phyloP scores from a whole-genome alignment of 1,284 basidiomycete genomes.

The Moniliella sp. region DNA sequence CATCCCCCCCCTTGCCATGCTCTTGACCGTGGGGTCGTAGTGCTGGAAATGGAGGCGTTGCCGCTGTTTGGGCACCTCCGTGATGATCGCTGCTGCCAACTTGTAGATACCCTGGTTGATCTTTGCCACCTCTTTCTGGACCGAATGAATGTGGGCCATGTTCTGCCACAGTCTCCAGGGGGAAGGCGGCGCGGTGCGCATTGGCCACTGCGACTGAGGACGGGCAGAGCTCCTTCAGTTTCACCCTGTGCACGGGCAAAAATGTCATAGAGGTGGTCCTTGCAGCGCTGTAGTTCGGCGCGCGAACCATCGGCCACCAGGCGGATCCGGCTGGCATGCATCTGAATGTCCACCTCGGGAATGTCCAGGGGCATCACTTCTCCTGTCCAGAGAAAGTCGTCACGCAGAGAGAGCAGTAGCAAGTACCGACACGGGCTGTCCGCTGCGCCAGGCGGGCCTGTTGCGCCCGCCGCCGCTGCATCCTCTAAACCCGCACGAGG shows the following conservation, averaged over 20 bases:
- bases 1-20: slow-evolving; percentile 4
- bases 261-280: slow-evolving; percentile 46
- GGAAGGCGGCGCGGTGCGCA: slow-evolving; percentile 14
- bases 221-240: slow-evolving; percentile 5
- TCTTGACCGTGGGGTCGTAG: no score
- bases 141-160: slow-evolving; percentile 70
- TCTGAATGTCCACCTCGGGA: slow-evolving; percentile 19
- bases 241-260: slow-evolving; percentile 8
- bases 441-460: no score
- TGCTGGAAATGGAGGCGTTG: no score
- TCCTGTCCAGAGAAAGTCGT: slow-evolving; percentile 81
- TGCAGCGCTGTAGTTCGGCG: slow-evolving; percentile 52
- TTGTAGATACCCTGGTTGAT: slow-evolving; percentile 70
- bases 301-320: slow-evolving; percentile 48
- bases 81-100: slow-evolving; percentile 61
- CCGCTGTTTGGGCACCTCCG: slow-evolving; percentile 13
- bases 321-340: slow-evolving; percentile 25
- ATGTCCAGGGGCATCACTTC: slow-evolving; percentile 43
- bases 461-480: no score
- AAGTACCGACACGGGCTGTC: slow-evolving; percentile 54
- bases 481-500: no score
- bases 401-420: slow-evolving; percentile 63
- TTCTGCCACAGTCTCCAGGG: slow-evolving; percentile 50
- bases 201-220: not conserved
- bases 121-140: slow-evolving; percentile 73